Base-by-base conservation (phyloP, 2,329 filamentous ascomycete species). In the Paraconiothyrium brasiliense region DNA sequence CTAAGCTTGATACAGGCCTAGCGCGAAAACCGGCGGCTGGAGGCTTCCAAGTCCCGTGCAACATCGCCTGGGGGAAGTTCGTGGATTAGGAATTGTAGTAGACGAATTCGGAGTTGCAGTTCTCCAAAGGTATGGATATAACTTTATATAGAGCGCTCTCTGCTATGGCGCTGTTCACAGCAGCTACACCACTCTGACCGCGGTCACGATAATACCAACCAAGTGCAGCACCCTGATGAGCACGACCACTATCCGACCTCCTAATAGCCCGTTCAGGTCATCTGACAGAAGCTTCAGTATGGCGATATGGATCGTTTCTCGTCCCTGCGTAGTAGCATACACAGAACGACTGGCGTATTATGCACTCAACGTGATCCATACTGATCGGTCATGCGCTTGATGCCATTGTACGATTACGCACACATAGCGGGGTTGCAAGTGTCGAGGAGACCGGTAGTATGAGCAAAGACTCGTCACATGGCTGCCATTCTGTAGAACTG, bases 351-450 rank as follows among this genome's bases (percentile, higher is more conserved):
- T 41, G 39, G 39, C n/a, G 39, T 8, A 41, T 7, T 41, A n/a
- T n/a, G 39, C 39, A 48, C 41, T 56, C 54, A 56, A 39, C 32
- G 20, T 48, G 54, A 56, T 14, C 48, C 54, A 48, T 34, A 48
- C 16, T 35, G 2, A 46, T 22, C 35, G 22, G 43, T 4, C 20
- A 46, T 20, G 30, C 7, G 30, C 16, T 50, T 34, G 24, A 41
- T 46, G 8, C 20, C 4, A 10, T 46, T 20, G 43, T 46, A 46
- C 7, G 8, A 24, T 46, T 22, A 46, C 20, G 6, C 5, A 41
- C 4, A 20, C 16, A 7, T 41, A 41, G 2, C n/a, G n/a, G 1
- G 7, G 7, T n/a, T 16, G n/a, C 4, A n/a, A 7, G 11, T 16
- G 4, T 16, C n/a, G 14, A 9, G 6, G 13, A 41, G 16, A 41